Conservation (phyloP, 805 yeast species). For the Metschnikowia rubicola region DNA sequence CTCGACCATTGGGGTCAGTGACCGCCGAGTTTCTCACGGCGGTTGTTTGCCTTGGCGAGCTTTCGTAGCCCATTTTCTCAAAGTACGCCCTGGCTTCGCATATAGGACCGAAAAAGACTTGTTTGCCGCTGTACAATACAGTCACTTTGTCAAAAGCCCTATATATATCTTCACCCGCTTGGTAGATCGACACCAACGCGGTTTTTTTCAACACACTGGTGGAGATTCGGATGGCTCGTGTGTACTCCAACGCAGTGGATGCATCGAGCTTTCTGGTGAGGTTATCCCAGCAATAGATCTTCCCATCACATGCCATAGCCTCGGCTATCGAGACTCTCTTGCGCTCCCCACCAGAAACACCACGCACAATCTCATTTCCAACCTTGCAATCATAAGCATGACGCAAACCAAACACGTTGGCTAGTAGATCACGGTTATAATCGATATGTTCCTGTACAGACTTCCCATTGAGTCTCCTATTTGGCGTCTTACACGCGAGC, state of each 20-base stretch:
- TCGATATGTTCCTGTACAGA: conserved; percentile 46
- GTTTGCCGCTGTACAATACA: conserved; percentile 35
- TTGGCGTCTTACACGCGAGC: conserved; percentile 65
- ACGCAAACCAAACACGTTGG: conserved; percentile 30
- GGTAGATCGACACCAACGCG: conserved; percentile 21
- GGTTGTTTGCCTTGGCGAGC: conserved; percentile 64
- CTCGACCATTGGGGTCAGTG: conserved; percentile 64
- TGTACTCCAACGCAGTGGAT: conserved; percentile 31
- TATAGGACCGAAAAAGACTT: conserved; percentile 63
- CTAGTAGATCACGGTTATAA: conserved; percentile 24
- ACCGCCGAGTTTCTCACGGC: too few relatives aligned
- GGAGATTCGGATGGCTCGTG: conserved; percentile 27
- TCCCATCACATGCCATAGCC: conserved; percentile 19
- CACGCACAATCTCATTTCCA: conserved; percentile 37
- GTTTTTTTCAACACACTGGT: conserved; percentile 19
- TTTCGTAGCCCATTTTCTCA: conserved; percentile 59
- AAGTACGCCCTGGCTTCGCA: conserved; percentile 54
- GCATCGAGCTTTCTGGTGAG: conserved; percentile 34
- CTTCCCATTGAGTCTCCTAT: conserved; percentile 44
- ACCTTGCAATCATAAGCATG: conserved; percentile 30
- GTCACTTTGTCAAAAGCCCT: conserved; percentile 31
- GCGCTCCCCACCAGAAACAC: conserved; percentile 43
- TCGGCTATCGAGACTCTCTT: conserved; percentile 28
- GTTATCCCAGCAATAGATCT: conserved; percentile 31
- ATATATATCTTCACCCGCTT: conserved; percentile 31